These are phyloP conservation scores for Mortierella antarctica DNA, from an alignment of 192 early-diverging fungal species.

Conservation along the genomic window DNA sequence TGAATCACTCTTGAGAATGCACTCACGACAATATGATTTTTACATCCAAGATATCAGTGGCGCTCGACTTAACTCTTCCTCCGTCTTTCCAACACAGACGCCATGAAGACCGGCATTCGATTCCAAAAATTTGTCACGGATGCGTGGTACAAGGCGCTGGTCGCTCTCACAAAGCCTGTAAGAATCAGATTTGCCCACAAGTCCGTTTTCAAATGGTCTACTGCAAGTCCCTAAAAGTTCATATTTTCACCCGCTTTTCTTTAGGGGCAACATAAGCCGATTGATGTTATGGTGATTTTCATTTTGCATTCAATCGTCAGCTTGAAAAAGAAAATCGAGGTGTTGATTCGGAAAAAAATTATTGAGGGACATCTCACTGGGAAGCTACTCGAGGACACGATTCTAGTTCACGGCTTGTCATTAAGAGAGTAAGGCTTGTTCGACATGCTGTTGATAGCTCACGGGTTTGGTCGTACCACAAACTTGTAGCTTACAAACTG, in stretches of 20 bases:
- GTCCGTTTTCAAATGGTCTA: not conserved
- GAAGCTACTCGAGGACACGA: slow-evolving; percentile 58
- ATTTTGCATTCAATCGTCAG: slow-evolving; percentile 62
- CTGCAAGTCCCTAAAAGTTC: not conserved
- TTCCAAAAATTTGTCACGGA: slow-evolving; percentile 76
- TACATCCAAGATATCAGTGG: slow-evolving; percentile 42
- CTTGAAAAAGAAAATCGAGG: slow-evolving; percentile 65
- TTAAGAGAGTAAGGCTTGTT: slow-evolving; percentile 54
- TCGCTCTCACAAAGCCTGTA: slow-evolving; percentile 60
- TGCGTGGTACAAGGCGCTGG: slow-evolving; percentile 75
- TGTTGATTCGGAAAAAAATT: slow-evolving; percentile 64
- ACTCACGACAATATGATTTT: not conserved
- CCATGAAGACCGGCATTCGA: slow-evolving; percentile 71
- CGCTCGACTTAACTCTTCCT: slow-evolving; percentile 26
- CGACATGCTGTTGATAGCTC: not conserved
- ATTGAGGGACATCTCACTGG: slow-evolving; percentile 52
- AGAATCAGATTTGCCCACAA: not conserved
- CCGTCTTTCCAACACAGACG: slow-evolving; percentile 57
- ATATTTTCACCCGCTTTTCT: not conserved
- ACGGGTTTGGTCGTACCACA: not conserved
- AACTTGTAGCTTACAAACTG: not conserved
- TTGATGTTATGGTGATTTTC: slow-evolving; percentile 64
- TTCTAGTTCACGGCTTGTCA: slow-evolving; percentile 57
- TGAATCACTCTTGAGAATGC: not conserved
- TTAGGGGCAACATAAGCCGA: slow-evolving; percentile 59